Base-by-base conservation (phyloP, 208 protist species). In the Leishmania gerbilli region DNA sequence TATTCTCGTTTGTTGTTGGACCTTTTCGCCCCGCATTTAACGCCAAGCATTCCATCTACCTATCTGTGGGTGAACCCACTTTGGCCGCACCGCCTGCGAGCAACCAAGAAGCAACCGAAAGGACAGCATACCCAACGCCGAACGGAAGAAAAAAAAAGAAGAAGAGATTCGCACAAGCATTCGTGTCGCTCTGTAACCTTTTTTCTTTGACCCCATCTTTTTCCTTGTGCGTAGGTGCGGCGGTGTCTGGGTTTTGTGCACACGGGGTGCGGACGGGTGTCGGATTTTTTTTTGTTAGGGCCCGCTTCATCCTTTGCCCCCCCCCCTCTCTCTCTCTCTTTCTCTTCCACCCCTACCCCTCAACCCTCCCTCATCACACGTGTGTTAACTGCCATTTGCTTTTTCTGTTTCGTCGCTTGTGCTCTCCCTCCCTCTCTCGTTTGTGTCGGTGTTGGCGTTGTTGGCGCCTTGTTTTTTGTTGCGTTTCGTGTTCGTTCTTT, bases 181-280 rank as follows among this genome's bases (percentile, higher is more conserved):
- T 55, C 15, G 2, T 5, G 21, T 55, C 17, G 51, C 51, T 55
- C 51, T 67, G 53, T 34, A 13, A 42, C 42, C 8, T 34, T 2
- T 4, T 42, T 62, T 51, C 27, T 71, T 77, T 71, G 45, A 45
- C 55, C 69, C 13, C 31, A 31, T 76, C 71, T 55, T 76, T 67
- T 51, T 81, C 31, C 74, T 34, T 68, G 7, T 56, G 9, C 71
- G 1, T 69, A 8, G 3, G 49, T 55, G 77, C 55, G 24, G 74
- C 69, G 15, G 47, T 56, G 11, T 74, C 65, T 74, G 24, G 24
- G 8, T 67, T 27, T 64, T 64, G 67, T 67, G 13, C 17, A 69
- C 34, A 24, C 55, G 34, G 21, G 69, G 5, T 56, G 27, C 7
- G 15, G 11, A 40, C 24, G 11, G 8, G 47, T 40, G 4, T 40